These are phyloP conservation scores for Trichocomaceae sp. DNA, from an alignment of 2,329 filamentous ascomycete species.

Conservation along the genomic window DNA sequence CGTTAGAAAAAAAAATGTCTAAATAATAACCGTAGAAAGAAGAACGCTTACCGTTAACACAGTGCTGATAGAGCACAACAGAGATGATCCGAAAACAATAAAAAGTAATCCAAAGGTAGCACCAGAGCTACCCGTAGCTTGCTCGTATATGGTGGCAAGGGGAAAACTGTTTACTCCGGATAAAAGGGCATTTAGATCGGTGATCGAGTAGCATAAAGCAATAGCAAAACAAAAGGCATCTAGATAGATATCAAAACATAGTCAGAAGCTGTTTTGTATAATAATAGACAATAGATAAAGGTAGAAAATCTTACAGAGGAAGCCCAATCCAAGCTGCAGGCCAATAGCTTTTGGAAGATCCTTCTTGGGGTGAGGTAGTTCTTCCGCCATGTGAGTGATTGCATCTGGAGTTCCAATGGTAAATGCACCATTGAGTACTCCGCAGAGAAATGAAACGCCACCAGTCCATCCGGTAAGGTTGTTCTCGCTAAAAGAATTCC, in stretches of 20 bases:
- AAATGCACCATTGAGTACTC: slow-evolving; percentile 45
- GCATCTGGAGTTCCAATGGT: slow-evolving; percentile 44
- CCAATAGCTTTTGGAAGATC: slow-evolving; percentile 23
- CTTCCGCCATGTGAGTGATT: slow-evolving; percentile 47
- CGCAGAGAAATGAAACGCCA: slow-evolving; percentile 46
- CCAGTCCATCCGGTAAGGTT: slow-evolving; percentile 50
- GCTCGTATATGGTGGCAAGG: slow-evolving; percentile 60
- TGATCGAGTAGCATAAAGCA: slow-evolving; percentile 47
- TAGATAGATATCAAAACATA: not conserved
- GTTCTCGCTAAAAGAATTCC: slow-evolving; percentile 48
- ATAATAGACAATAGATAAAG: slow-evolving; percentile 41
- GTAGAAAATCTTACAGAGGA: slow-evolving; percentile 33
- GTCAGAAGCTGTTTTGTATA: not conserved
- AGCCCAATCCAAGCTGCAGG: slow-evolving; percentile 36
- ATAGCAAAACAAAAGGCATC: slow-evolving; percentile 45
- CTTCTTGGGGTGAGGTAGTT: slow-evolving; percentile 37
- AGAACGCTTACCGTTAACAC: slow-evolving; percentile 33
- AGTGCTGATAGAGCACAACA: slow-evolving; percentile 24
- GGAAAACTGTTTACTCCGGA: slow-evolving; percentile 41
- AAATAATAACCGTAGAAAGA: not conserved
- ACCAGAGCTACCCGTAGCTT: slow-evolving; percentile 47
- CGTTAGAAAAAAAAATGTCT: not conserved
- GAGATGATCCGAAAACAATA: slow-evolving; percentile 21
- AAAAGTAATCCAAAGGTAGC: slow-evolving; percentile 46
- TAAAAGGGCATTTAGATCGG: slow-evolving; percentile 41